Percentiles rank a stretch among this genome's conserved stretches.
phyloP scores from a whole-genome alignment of 768 basidiomycete genomes.

The Tricholoma flavovirens region DNA sequence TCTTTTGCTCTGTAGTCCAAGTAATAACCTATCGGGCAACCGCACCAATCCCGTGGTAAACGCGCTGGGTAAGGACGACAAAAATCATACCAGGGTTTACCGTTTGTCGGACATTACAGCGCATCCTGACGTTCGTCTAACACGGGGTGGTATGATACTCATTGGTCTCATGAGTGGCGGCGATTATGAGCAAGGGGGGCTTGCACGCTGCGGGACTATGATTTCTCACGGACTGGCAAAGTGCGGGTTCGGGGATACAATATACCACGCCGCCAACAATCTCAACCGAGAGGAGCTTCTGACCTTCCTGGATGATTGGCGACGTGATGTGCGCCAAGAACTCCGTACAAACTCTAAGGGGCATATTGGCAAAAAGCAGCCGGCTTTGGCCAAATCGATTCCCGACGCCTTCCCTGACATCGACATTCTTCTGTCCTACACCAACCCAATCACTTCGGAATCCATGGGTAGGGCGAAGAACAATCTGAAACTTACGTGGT shows the following conservation, averaged over 20 bases:
- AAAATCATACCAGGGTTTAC: constrained; percentile 57
- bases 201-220: constrained; percentile 60
- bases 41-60: constrained; percentile 57
- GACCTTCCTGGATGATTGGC: constrained; percentile 58
- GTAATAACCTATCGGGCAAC: constrained; percentile 70
- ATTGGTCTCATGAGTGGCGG: constrained; percentile 86
- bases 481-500: constrained; percentile 36
- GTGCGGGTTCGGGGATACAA: constrained; percentile 72
- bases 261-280: constrained; percentile 53
- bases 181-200: constrained; percentile 76
- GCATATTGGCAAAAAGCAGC: constrained; percentile 57
- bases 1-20: constrained; percentile 43
- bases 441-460: constrained; percentile 71
- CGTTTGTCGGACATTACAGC: constrained; percentile 32
- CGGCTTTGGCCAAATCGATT: constrained; percentile 57
- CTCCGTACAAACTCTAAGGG: constrained; percentile 65
- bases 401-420: constrained; percentile 66
- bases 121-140: constrained; percentile 39
- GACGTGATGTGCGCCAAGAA: constrained; percentile 53
- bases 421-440: constrained; percentile 72
- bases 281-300: constrained; percentile 39
- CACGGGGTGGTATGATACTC: constrained; percentile 73
- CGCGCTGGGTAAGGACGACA: constrained; percentile 64
- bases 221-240: constrained; percentile 76
- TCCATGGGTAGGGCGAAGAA: constrained; percentile 39